A percentile compares a stretch with the other conserved stretches of the same genome.
Conservation (phyloP, 306 rosid species). For the Prunus kanzakura region DNA sequence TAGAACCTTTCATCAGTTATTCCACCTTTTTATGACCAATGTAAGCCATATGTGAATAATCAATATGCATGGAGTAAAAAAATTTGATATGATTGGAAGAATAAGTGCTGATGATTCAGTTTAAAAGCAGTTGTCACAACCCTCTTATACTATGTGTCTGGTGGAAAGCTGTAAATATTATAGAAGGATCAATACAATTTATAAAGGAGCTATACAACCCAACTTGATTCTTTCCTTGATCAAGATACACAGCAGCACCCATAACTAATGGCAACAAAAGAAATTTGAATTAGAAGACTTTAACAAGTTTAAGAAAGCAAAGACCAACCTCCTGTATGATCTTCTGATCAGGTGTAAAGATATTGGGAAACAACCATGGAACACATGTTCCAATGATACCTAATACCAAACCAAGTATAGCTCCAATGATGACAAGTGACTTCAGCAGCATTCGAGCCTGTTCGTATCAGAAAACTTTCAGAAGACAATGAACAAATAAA, state of each 20-base stretch:
- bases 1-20: background rate
- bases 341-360: slow-evolving; percentile 72
- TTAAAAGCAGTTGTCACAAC: background rate
- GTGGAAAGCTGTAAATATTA: background rate
- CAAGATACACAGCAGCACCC: background rate
- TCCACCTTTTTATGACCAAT: background rate
- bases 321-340: slow-evolving; percentile 70
- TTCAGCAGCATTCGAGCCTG: slow-evolving; percentile 77
- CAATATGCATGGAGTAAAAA: background rate
- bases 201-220: background rate
- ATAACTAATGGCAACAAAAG: background rate
- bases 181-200: background rate
- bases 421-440: slow-evolving; percentile 75
- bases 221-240: background rate
- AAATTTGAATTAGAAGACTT: background rate
- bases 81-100: background rate
- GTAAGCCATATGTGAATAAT: background rate
- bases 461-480: slow-evolving; percentile 25
- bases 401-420: slow-evolving; percentile 51
- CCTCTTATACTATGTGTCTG: background rate
- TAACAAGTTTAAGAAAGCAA: slow-evolving; percentile 12
- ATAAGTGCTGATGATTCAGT: background rate
- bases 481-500: slow-evolving; percentile 11
- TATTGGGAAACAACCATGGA: slow-evolving; percentile 73
- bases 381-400: slow-evolving; percentile 73